phyloP scores from a whole-genome alignment of 108 stramenopile genomes.

The Thalassiosira profunda region DNA sequence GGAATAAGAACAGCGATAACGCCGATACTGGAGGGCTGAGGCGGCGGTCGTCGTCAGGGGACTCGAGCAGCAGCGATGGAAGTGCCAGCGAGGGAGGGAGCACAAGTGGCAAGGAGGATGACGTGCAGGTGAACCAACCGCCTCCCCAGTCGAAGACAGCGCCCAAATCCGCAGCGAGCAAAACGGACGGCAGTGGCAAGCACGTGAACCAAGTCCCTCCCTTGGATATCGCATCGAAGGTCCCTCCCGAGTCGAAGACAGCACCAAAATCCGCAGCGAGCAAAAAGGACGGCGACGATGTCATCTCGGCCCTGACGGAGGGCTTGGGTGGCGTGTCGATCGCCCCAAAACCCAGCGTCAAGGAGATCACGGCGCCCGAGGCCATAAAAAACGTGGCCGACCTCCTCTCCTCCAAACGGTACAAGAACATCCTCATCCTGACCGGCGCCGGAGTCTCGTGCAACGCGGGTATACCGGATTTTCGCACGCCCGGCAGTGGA shows the following conservation, averaged over 20 bases:
- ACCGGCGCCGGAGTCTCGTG: conserved; percentile 75
- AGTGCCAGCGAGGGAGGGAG: too few species aligned
- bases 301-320: conserved; percentile 14
- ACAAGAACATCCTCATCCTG: conserved; percentile 44
- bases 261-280: background rate
- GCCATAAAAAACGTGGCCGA: conserved; percentile 28
- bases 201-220: too few species aligned
- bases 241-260: too few species aligned
- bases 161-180: background rate
- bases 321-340: conserved; percentile 22
- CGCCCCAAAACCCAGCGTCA: background rate
- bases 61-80: too few species aligned
- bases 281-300: conserved; percentile 5
- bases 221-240: conserved; percentile 44
- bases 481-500: conserved; percentile 91
- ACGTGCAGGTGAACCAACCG: too few species aligned
- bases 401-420: conserved; percentile 33
- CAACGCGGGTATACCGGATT: conserved; percentile 95
- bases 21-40: too few species aligned
- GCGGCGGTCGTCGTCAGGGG: too few species aligned
- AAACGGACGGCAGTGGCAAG: conserved; percentile 1
- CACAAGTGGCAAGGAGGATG: too few species aligned
- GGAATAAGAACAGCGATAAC: too few species aligned
- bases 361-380: background rate
- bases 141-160: too few species aligned